Evolutionary conservation across 176 grass and related monocot genomes (phyloP), one percentile per base, ranked within the genome.

Genomic region (Microstegium vimineum): DNA sequence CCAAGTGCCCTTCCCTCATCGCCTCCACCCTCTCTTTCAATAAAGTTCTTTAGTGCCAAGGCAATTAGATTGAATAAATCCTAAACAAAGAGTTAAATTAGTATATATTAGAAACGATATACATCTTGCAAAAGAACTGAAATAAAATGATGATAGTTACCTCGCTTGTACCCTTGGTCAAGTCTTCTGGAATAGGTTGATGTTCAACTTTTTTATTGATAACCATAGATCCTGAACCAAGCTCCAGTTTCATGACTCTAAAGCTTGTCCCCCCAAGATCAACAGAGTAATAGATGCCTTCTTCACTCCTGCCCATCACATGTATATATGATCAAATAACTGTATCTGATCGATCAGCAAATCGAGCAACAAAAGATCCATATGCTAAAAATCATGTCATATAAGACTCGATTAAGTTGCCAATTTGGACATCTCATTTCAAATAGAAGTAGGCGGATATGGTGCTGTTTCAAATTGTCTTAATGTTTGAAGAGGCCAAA

Each of bases 231-330:
- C 87, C 76, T 69, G 83, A 59, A 40, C 90, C 94, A 70, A 97
- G 87, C 72, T 89, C 85, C 52, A 97, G 83, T 74, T 86, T 88
- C 83, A 97, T 88, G 10, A 92, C 88, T 88, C 94, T 94, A 92
- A 97, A 97, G 83, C 83, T 78, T 42, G 94, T 90, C 75, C 85
- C 92, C 43, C 94, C 94, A 30, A 97, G 83, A 89, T 94, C 92
- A 84, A 97, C 79, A 33, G 92, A 84, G 57, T 94, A 97, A 82
- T 87, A 94, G 66, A 89, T 90, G 38, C 92, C 94, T 87, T 97
- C 83, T 83, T 92, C 94, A 13, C 62, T 90, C 76, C 94, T 97
- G 90, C 59, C 37, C 6, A 65, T 46, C 33, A 34, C 33, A 34
- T 34, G 33, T 43, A 11, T 43, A 42, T 83, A 0, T 62, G 40